Percentiles rank a stretch among this genome's conserved stretches.
Conservation (phyloP, 2,329 filamentous ascomycete genomes). For the Diaporthe vexans region DNA sequence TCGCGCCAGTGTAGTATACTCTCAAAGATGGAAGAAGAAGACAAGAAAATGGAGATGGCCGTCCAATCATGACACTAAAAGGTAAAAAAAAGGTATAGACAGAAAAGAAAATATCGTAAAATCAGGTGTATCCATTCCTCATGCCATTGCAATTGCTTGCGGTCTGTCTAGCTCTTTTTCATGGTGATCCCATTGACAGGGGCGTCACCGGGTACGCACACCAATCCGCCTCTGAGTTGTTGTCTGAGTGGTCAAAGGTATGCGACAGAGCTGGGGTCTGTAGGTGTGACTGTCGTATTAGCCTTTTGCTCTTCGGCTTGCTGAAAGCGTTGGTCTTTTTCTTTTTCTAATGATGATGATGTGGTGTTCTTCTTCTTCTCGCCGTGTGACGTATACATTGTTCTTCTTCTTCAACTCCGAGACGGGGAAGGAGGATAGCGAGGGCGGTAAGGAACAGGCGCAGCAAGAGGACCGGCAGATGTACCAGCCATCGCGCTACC, state of each 20-base stretch:
- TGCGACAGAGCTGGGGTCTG: slow-evolving; percentile 85
- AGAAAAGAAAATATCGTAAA: slow-evolving; percentile 20
- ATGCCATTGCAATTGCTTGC: slow-evolving; percentile 21
- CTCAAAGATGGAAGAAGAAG: background rate
- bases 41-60: slow-evolving; percentile 17
- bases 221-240: slow-evolving; percentile 70
- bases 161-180: slow-evolving; percentile 32
- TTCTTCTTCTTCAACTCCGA: slow-evolving; percentile 32
- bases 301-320: slow-evolving; percentile 49
- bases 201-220: slow-evolving; percentile 79
- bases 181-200: slow-evolving; percentile 68
- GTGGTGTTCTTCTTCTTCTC: slow-evolving; percentile 9
- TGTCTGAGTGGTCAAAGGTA: slow-evolving; percentile 77
- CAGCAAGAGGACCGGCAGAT: slow-evolving; percentile 41
- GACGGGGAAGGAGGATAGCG: slow-evolving; percentile 42
- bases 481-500: slow-evolving; percentile 38
- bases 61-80: slow-evolving; percentile 29
- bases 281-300: slow-evolving; percentile 58
- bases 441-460: slow-evolving; percentile 42
- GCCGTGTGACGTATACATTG: slow-evolving; percentile 27
- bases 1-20: background rate
- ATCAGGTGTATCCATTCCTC: slow-evolving; percentile 2
- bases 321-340: slow-evolving; percentile 21
- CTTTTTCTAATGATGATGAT: slow-evolving; percentile 25
- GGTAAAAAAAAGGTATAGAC: slow-evolving; percentile 26